A percentile compares a stretch with the other conserved stretches of the same genome.
These are phyloP conservation scores for Amauroascus niger DNA, from an alignment of 2,329 filamentous ascomycete species.

Conservation along the genomic window DNA sequence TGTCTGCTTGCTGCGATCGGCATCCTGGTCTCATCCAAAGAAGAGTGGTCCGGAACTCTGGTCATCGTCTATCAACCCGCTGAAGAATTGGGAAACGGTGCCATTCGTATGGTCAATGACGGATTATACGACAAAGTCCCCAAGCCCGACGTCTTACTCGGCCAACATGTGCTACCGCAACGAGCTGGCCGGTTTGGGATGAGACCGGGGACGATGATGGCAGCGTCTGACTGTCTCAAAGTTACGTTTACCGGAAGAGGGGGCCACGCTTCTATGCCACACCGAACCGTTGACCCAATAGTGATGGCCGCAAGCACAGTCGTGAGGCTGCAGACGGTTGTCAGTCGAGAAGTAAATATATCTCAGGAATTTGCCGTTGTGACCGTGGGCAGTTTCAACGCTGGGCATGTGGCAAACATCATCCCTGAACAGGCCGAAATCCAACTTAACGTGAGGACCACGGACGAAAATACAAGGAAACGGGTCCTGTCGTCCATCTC, in stretches of 20 bases:
- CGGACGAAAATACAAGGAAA: slow-evolving; percentile 38
- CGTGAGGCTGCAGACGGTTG: slow-evolving; percentile 50
- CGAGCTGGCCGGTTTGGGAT: slow-evolving; percentile 35
- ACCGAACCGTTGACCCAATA: slow-evolving; percentile 49
- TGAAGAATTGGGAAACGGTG: slow-evolving; percentile 55
- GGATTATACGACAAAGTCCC: slow-evolving; percentile 47
- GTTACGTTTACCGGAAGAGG: slow-evolving; percentile 51
- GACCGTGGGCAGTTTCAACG: slow-evolving; percentile 50
- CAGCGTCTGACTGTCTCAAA: slow-evolving; percentile 38
- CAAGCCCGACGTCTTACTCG: slow-evolving; percentile 47
- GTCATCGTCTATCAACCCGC: slow-evolving; percentile 58
- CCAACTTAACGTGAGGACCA: slow-evolving; percentile 47
- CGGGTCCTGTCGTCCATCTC: slow-evolving; percentile 41
- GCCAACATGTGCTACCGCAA: slow-evolving; percentile 47
- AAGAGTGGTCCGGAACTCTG: slow-evolving; percentile 52
- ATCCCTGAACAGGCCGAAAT: slow-evolving; percentile 48
- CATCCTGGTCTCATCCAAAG: slow-evolving; percentile 37
- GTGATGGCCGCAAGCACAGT: slow-evolving; percentile 49
- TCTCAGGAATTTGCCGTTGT: slow-evolving; percentile 48
- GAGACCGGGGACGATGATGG: slow-evolving; percentile 34
- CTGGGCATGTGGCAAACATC: slow-evolving; percentile 52
- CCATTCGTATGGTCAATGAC: slow-evolving; percentile 53
- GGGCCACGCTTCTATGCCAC: slow-evolving; percentile 49
- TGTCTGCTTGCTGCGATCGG: slow-evolving; percentile 46
- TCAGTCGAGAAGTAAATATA: slow-evolving; percentile 44